These are phyloP conservation scores for Hypoxylon sp. DNA, from an alignment of 2,329 filamentous ascomycete species.

Conservation along the genomic window DNA sequence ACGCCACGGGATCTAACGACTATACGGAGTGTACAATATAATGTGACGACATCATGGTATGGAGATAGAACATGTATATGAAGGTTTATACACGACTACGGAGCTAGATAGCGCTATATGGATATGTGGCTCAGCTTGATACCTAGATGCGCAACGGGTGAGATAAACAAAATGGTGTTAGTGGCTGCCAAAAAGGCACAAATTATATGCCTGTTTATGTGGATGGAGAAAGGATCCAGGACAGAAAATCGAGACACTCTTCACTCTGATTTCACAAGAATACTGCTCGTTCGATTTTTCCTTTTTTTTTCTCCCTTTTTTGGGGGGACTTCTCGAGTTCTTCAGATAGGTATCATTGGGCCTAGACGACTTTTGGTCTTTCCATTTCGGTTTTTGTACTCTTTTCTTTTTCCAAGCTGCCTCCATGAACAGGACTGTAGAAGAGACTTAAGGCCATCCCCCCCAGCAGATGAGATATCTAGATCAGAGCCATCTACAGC, in stretches of 20 bases:
- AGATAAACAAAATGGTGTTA: slow-evolving; percentile 4
- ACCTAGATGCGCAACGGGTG: slow-evolving; percentile 4
- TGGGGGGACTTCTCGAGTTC: not conserved
- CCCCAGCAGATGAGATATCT: not conserved
- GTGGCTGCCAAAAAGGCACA: slow-evolving; percentile 8
- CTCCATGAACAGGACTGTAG: not conserved
- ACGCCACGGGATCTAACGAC: not conserved
- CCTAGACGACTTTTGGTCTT: slow-evolving; percentile 15
- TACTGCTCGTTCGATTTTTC: not conserved
- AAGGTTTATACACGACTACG: not conserved
- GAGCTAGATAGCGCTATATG: not conserved
- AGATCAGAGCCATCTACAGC: slow-evolving; percentile 62
- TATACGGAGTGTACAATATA: slow-evolving; percentile 26
- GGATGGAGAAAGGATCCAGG: slow-evolving; percentile 12
- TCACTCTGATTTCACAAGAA: slow-evolving; percentile 22
- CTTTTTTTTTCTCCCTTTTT: too few species aligned
- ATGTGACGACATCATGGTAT: slow-evolving; percentile 14
- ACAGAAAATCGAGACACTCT: slow-evolving; percentile 34
- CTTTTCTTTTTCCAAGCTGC: not conserved
- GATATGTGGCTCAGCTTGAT: not conserved
- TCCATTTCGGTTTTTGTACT: slow-evolving; percentile 1
- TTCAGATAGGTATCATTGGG: slow-evolving; percentile 27
- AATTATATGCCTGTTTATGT: slow-evolving; percentile 6
- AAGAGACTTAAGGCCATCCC: too few species aligned
- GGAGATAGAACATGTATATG: slow-evolving; percentile 26